A percentile compares a stretch with the other conserved stretches of the same genome.
Evolutionary conservation across 2,329 filamentous ascomycete genomes (phyloP).

Genomic region (Zymoseptoria pseudotritici): DNA sequence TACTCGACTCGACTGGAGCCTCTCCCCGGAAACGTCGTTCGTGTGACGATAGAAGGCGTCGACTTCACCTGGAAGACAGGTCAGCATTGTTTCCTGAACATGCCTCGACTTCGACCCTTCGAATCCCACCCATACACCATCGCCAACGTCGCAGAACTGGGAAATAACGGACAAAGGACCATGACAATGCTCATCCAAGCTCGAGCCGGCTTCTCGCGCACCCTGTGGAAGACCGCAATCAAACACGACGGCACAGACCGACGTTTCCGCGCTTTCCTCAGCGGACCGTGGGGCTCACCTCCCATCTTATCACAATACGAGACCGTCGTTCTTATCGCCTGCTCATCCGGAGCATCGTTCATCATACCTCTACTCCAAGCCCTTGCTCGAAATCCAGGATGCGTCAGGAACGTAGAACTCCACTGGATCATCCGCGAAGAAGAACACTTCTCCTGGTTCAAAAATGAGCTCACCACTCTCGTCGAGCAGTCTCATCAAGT

Average conservation of each 20-base stretch:
- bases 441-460: constrained; percentile 20
- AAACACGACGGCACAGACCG: constrained; percentile 5
- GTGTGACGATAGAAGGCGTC: constrained; percentile 49
- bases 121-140: constrained; percentile 61
- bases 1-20: constrained; percentile 28
- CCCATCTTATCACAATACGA: constrained; percentile 50
- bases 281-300: constrained; percentile 26
- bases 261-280: constrained; percentile 20
- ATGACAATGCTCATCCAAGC: constrained; percentile 25
- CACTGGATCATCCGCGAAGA: constrained; percentile 25
- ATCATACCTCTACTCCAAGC: constrained; percentile 50
- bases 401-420: constrained; percentile 19
- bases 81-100: constrained; percentile 55
- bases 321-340: constrained; percentile 52
- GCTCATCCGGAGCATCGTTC: constrained; percentile 54
- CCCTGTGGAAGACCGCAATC: constrained; percentile 19
- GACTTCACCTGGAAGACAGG: constrained; percentile 54
- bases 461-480: constrained; percentile 8
- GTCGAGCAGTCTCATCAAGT: constrained; percentile 14
- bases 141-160: constrained; percentile 15
- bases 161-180: constrained; percentile 32
- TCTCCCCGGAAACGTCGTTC: constrained; percentile 49
- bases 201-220: constrained; percentile 24
- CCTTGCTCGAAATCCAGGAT: constrained; percentile 37
- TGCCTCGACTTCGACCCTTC: constrained; percentile 48